Evolutionary conservation across 352 stramenopile species (phyloP), one percentile per base, ranked within the genome.

Genomic region (Pythium oligandrum): DNA sequence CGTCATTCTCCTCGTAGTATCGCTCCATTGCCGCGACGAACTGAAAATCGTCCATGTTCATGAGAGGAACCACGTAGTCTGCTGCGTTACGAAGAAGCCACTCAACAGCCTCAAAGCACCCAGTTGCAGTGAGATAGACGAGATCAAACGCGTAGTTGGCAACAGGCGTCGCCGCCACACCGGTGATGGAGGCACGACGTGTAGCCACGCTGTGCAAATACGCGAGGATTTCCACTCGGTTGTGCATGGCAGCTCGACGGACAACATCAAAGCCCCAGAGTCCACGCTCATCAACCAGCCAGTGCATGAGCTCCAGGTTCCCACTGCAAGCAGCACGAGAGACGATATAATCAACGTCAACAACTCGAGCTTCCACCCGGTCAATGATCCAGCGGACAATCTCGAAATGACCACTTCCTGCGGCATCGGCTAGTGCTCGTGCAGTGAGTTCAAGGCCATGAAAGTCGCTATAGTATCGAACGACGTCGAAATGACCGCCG

Each of bases 11-110:
- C 12, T 49, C 39, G 34, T 54, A n/a, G 35, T 60, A 60, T 3
- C 53, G 53, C 39, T 54, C 53, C 4, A 54, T 33, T 1, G 53
- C 53, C 4, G 49, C 4, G 31, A 60, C 37, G 40, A 60, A 54
- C 6, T 32, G 45, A 4, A 42, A 35, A 8, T 32, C 37, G 1
- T 31, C 3, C 1, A 54, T 12, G 7, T 50, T 40, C 44, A 48
- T 47, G 3, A 5, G 3, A 4, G 7, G 11, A 4, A 60, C 11
- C 11, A 54, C 30, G 6, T 12, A 11, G 1, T 46, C 32, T 30
- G 3, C 7, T 0, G 39, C 37, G 6, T 48, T 40, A 2, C 10
- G n/a, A 9, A 60, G 31, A 1, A 60, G 39, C 53, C 53, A 60
- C 3, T 44, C 36, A 9, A 60, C 12, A 31, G 38, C 53, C 3